Evolutionary conservation across 192 early-diverging fungal genomes (phyloP).

Genomic region (Lobulomyces angularis): DNA sequence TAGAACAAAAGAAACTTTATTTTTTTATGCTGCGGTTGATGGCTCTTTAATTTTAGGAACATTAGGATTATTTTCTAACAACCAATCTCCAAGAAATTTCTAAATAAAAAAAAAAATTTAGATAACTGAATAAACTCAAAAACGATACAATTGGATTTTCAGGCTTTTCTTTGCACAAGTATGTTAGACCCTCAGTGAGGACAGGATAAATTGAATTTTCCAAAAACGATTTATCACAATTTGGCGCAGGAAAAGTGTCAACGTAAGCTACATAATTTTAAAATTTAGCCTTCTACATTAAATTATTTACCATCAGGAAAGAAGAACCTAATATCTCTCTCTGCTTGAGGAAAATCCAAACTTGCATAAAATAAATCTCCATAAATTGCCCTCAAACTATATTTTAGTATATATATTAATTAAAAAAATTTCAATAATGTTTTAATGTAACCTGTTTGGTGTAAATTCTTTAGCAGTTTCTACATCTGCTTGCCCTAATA

Average conservation of each 20-base stretch:
- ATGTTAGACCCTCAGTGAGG: slow-evolving; percentile 32
- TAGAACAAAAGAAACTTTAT: no score
- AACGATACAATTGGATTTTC: slow-evolving; percentile 33
- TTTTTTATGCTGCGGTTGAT: no score
- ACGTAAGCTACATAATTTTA: slow-evolving; percentile 12
- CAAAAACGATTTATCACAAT: slow-evolving; percentile 21
- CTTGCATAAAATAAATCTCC: slow-evolving; percentile 18
- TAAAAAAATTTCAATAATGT: neutral
- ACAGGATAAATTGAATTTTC: slow-evolving; percentile 33
- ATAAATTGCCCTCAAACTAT: slow-evolving; percentile 14
- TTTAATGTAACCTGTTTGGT: neutral
- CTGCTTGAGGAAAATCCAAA: slow-evolving; percentile 7
- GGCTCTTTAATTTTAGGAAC: slow-evolving; percentile 24
- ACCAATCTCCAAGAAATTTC: slow-evolving; percentile 32
- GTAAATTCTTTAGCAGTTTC: neutral
- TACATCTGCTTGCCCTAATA: neutral
- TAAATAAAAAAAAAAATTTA: slow-evolving; percentile 1
- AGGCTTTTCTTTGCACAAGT: slow-evolving; percentile 41
- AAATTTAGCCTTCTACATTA: neutral
- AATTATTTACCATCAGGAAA: slow-evolving; percentile 32
- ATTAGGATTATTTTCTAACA: slow-evolving; percentile 33
- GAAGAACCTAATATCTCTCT: slow-evolving; percentile 22
- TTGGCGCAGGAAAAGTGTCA: slow-evolving; percentile 13
- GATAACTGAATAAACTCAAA: neutral
- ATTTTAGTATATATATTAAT: neutral